Evolutionary conservation across 1,284 basidiomycete species (phyloP), one percentile per base, ranked within the genome.

Genomic region (Ceratobasidium papillatum): DNA sequence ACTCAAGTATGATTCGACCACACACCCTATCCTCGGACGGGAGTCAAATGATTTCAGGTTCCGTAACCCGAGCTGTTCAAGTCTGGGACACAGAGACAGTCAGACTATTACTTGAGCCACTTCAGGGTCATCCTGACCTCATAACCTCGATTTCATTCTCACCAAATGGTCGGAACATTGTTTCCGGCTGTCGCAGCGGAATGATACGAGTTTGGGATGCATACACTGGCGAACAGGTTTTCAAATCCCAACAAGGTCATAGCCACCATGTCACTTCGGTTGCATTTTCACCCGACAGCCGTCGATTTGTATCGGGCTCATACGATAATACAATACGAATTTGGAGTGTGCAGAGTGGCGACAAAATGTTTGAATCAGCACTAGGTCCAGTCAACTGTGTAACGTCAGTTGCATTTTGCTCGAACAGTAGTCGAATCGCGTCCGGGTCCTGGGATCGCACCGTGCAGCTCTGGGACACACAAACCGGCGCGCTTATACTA

Each of bases 141-240:
- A 92, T 96, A 36, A 94, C 91, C 11, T 89, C 87, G 30, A 91
- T 94, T 66, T 88, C 90, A 75, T 91, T 97, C 77, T 94, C 91
- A 9, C 92, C 93, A 1, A 92, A 94, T 78, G 93, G 92, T 3
- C 86, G 87, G 59, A 84, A 92, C 65, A 90, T 97, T 38, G 95
- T 94, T 25, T 93, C 94, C 0, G 94, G 95, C 22, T 90, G 88
- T 71, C 85, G 96, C 30, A 94, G 96, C 81, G 93, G 90, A 0
- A 86, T 94, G 74, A 91, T 96, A 59, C 88, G 95, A 68, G 89
- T 97, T 34, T 96, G 95, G 94, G 94, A 96, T 77, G 89, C 93
- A 22, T 80, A 84, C 34, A 91, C 89, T 0, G 93, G 92, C 11
- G 82, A 85, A 62, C 12, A 36, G 11, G 85, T 95, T 51, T 84